Base-by-base conservation (phyloP, 768 basidiomycete genomes). In the Trametes punicea region DNA sequence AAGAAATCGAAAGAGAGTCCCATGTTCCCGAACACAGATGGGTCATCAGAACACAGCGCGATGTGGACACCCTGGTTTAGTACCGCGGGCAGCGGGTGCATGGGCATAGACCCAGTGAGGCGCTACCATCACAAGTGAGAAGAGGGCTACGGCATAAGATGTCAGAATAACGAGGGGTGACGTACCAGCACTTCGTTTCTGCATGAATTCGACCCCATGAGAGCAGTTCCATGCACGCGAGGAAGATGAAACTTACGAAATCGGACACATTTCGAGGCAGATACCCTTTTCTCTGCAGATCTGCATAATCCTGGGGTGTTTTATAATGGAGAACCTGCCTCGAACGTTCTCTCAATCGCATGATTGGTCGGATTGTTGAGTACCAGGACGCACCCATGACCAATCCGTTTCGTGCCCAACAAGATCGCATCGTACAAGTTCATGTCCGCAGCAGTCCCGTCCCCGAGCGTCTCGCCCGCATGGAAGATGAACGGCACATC, bases 351-450 rank as follows among this genome's bases (percentile, higher is more conserved):
- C 6, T 57, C 21, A 45, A 16, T 7, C 15, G 7, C 23, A 6
- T 27, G 25, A 13, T 10, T 16, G 25, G 26, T 38, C 4, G 20
- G 26, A 21, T 15, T 2, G 0, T 7, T 26, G 27, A 23, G 23
- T 21, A 18, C 5, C 18, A 16, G 13, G 7, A 51, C 70, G 26
- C 56, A 88, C 88, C 87, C 90, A 70, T 93, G 90, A 0, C 90
- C 90, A 51, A 91, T 91, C 20, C 88, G 80, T 65, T 83, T 89
- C 8, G 89, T 88, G 11, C 85, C 88, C 6, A 91, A 73, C 34
- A 90, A 72, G 47, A 92, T 82, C 6, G 89, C 88, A 65, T 92
- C 90, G 61, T 87, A 90, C 26, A 91, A 69, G 64, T 91, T 91
- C 46, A 77, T 68, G 56, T 92, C 89, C 18, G 84, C 83, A 18